A percentile compares a stretch with the other conserved stretches of the same genome.
Conservation (phyloP, 345 rosid species). For the Luvunga scandens region DNA sequence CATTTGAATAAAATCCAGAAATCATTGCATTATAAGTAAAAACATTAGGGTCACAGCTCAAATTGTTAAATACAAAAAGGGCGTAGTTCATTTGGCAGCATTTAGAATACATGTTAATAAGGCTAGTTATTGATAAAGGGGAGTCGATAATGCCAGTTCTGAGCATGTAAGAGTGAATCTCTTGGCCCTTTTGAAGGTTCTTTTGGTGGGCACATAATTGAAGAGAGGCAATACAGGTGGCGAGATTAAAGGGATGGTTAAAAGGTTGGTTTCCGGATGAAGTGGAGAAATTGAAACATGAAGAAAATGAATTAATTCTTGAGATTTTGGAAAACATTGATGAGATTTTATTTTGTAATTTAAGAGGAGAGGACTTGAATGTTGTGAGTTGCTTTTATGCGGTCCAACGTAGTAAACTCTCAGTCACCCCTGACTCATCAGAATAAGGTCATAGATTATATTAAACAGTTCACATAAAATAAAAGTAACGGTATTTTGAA, state of each 20-base stretch:
- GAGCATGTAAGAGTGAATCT: slow-evolving; percentile 49
- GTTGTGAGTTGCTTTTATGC: not conserved
- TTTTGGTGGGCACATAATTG: slow-evolving; percentile 48
- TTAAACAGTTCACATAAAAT: too few relatives aligned
- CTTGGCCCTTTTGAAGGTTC: slow-evolving; percentile 31
- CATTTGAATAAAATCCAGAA: slow-evolving; percentile 48
- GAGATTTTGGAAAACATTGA: slow-evolving; percentile 1
- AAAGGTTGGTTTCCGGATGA: not conserved
- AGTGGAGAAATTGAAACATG: slow-evolving; percentile 16
- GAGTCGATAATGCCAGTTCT: slow-evolving; percentile 37
- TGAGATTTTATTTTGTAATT: not conserved
- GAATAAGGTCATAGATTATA: too few relatives aligned
- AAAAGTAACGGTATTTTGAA: too few relatives aligned
- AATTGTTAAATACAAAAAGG: not conserved
- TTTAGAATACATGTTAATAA: slow-evolving; percentile 64
- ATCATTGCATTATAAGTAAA: slow-evolving; percentile 52
- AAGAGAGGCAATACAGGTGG: slow-evolving; percentile 48
- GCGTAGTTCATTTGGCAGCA: slow-evolving; percentile 28
- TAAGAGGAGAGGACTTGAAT: too few relatives aligned
- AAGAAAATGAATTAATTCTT: not conserved
- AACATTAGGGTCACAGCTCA: slow-evolving; percentile 32
- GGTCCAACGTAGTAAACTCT: too few relatives aligned
- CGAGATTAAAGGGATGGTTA: slow-evolving; percentile 15
- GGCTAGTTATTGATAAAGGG: slow-evolving; percentile 52
- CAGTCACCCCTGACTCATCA: too few relatives aligned